A percentile compares a stretch with the other conserved stretches of the same genome.
Conservation (phyloP, 163 green algal genomes). For the Scenedesmus sp. region DNA sequence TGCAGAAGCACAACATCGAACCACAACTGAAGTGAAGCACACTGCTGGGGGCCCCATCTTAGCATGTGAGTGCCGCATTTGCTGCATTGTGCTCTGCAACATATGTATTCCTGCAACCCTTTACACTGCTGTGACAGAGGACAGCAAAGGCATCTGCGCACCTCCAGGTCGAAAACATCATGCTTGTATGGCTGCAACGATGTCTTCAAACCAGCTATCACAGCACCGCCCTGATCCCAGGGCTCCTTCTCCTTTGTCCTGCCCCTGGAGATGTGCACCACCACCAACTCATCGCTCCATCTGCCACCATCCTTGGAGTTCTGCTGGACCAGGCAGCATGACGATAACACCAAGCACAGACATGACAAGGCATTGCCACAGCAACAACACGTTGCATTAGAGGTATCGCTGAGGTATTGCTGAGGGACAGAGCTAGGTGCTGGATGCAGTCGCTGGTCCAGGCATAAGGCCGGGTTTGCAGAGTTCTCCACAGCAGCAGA, state of each 20-base stretch:
- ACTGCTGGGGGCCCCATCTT: too few relatives aligned
- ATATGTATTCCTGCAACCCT: too few relatives aligned
- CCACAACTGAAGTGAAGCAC: neutral
- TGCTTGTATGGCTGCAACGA: conserved; percentile 49
- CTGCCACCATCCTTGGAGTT: conserved; percentile 35
- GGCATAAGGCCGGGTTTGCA: neutral
- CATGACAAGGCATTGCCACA: neutral
- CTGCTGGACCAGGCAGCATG: neutral
- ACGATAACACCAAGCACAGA: neutral
- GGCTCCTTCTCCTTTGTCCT: conserved; percentile 50
- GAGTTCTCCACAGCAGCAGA: neutral
- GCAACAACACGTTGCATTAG: neutral
- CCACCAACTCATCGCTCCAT: conserved; percentile 42
- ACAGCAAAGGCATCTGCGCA: neutral
- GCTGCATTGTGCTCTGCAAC: too few relatives aligned
- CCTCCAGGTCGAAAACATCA: conserved; percentile 48
- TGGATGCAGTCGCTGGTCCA: neutral
- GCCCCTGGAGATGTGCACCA: conserved; percentile 37
- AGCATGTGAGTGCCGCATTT: too few relatives aligned
- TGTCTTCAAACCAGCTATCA: conserved; percentile 38
- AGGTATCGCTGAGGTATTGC: neutral
- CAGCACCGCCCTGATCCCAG: conserved; percentile 44
- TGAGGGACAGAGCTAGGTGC: neutral
- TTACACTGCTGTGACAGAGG: neutral
- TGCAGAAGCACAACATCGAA: neutral